Base-by-base conservation (phyloP, 768 basidiomycete genomes). In the Kwoniella mangroviensis region DNA sequence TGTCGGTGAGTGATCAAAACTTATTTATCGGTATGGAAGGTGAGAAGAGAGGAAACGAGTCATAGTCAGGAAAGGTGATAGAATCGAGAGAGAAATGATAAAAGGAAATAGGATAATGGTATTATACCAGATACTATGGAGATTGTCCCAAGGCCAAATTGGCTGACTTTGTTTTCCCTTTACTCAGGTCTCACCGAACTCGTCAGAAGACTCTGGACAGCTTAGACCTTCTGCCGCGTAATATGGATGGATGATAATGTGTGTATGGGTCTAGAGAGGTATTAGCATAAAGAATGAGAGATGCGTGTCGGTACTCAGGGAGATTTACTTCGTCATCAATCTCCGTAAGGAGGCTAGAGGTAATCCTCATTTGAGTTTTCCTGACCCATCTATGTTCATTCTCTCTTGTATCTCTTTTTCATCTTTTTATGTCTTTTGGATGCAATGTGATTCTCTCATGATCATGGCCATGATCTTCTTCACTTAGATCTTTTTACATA, bases 131-230 rank as follows among this genome's bases (percentile, higher is more conserved):
- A 26, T 26, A 26, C 26, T 2, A 26, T 26, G 26, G 26, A 2
- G 4, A 2, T 26, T 4, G 26, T 26, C 2, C 26, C 26, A 26
- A 26, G 26, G 4, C 26, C 26, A 26, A 26, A 26, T 26, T 26
- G 26, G 26, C 22, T 61, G 51, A 17, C 40, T 19, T 19, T 63
- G 2, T 15, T 55, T 21, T 28, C 24, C 34, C 41, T 0, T 54
- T 11, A 9, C n/a, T 45, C 63, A 94, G 94, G 94, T 76, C 84
- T 95, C 63, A 92, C 92, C 7, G 93, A 97, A 84, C 85, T 95
- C 67, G 89, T 94, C 78, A 86, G 89, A 65, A 90, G 89, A 82
- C 87, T 89, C 53, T 98, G 94, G 94, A 86, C 87, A 66, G 93
- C 93, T 70, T 95, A 86, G 78, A 21, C 34, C 45, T 49, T 19